Evolutionary conservation across 202 grass and related monocot genomes (phyloP).

Genomic region (Eragrostis tef): DNA sequence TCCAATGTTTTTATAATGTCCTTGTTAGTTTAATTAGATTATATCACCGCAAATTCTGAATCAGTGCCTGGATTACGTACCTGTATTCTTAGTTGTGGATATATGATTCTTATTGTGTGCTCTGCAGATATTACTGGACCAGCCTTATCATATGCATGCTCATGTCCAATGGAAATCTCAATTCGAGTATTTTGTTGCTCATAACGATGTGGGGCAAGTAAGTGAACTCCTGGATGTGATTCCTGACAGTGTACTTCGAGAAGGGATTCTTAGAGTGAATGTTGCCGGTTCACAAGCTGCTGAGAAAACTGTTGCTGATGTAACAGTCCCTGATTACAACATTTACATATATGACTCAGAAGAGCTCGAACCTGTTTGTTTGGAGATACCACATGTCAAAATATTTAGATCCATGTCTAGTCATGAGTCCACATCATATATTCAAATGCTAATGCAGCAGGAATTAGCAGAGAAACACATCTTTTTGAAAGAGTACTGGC

Average conservation of each 20-base stretch:
- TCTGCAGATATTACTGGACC: constrained; percentile 86
- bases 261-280: constrained; percentile 80
- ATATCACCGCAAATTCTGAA: constrained; percentile 10
- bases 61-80: constrained; percentile 27
- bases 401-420: constrained; percentile 60
- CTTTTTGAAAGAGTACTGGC: constrained; percentile 88
- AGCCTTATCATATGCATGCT: constrained; percentile 53
- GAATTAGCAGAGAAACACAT: constrained; percentile 78
- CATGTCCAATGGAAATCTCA: constrained; percentile 84
- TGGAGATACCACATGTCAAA: constrained; percentile 79
- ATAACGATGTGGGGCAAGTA: constrained; percentile 60
- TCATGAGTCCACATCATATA: constrained; percentile 65
- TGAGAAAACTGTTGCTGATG: constrained; percentile 24
- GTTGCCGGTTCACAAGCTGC: constrained; percentile 52
- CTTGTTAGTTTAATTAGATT: constrained; percentile 25
- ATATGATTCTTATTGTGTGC: constrained; percentile 47
- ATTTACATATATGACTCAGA: constrained; percentile 76
- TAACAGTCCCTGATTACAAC: constrained; percentile 53
- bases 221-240: constrained; percentile 68
- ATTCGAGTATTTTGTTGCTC: constrained; percentile 79
- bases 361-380: constrained; percentile 69
- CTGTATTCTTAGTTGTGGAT: constrained; percentile 27
- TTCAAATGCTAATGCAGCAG: constrained; percentile 70
- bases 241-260: constrained; percentile 62
- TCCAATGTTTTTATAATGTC: constrained; percentile 1